A percentile compares a stretch with the other conserved stretches of the same genome.
Evolutionary conservation across 306 rosid species (phyloP).

Genomic region (Boehmeria nivea): DNA sequence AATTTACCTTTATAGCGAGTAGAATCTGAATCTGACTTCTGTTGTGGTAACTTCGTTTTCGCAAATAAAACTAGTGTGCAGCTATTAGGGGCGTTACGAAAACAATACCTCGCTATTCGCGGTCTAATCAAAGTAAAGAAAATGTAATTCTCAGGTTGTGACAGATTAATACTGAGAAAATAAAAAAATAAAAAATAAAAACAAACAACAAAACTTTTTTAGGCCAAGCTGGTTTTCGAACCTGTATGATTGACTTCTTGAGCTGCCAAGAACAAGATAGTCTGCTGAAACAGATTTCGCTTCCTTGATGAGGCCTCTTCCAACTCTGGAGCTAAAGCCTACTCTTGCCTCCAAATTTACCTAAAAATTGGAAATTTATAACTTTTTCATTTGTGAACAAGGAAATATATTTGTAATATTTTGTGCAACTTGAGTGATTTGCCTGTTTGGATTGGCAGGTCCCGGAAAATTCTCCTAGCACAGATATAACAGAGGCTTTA

Average conservation of each 20-base stretch:
- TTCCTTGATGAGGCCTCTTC: slow-evolving; percentile 60
- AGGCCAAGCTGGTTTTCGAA: slow-evolving; percentile 24
- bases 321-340: slow-evolving; percentile 49
- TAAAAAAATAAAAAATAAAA: too few species aligned
- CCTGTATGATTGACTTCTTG: slow-evolving; percentile 54
- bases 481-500: slow-evolving; percentile 77
- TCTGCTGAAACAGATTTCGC: slow-evolving; percentile 61
- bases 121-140: slow-evolving; percentile 26
- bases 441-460: slow-evolving; percentile 76
- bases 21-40: slow-evolving; percentile 26
- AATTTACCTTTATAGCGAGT: slow-evolving; percentile 53
- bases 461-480: slow-evolving; percentile 77
- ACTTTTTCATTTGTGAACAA: neutral
- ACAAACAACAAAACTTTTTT: too few species aligned
- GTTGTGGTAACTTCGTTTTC: slow-evolving; percentile 26
- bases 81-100: slow-evolving; percentile 51
- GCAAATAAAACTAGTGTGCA: slow-evolving; percentile 59
- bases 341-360: slow-evolving; percentile 87
- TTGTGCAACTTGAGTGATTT: neutral
- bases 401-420: neutral
- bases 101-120: slow-evolving; percentile 51
- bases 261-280: slow-evolving; percentile 62
- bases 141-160: slow-evolving; percentile 2
- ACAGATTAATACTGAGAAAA: neutral
- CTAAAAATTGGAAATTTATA: slow-evolving; percentile 29